Evolutionary conservation across 441 rosid genomes (phyloP), one percentile per base, ranked within the genome.

Genomic region (Manihot esculenta): DNA sequence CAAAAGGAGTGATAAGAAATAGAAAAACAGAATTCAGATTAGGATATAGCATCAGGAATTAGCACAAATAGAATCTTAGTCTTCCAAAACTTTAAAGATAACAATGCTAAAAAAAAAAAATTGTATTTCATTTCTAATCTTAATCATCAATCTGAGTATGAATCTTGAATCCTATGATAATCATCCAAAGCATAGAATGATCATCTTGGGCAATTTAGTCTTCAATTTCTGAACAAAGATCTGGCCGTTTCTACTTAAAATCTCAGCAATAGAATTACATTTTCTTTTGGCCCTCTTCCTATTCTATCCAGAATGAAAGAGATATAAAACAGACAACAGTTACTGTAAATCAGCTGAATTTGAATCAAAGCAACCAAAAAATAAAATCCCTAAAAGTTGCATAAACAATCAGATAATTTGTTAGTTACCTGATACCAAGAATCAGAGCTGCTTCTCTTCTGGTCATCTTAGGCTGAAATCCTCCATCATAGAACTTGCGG

Each of bases 391-490:
- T 53, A 53, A 53, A 21, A 53, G 9, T 54, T 23, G 7, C 23
- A 8, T 10, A 23, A 18, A 2, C 10, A 72, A 14, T 49, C 8
- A 26, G 6, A 14, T 24, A 18, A 20, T 42, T 14, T 35, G 26
- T 12, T 35, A 68, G 7, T 70, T 64, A 89, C 92, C 90, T 89
- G 66, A 89, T 41, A 49, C 92, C 92, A 71, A 89, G 92, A 74
- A 87, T 87, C 20, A 84, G 89, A 74, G 92, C 89, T 0, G 92
- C 94, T 85, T 87, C 92, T 50, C 89, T 85, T 74, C 61, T 85
- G 0, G 88, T 89, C 92, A 89, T 89, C 4, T 78, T 80, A 21
- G 86, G 84, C 74, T 85, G 91, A 77, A 89, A 89, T 27, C 94
- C 94, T 12, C 88, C 94, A 0, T 85, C 90, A 23, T 89, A 87